A percentile compares a stretch with the other conserved stretches of the same genome.
These are phyloP conservation scores for Coriaria nepalensis DNA, from an alignment of 306 rosid genomes.

Conservation along the genomic window DNA sequence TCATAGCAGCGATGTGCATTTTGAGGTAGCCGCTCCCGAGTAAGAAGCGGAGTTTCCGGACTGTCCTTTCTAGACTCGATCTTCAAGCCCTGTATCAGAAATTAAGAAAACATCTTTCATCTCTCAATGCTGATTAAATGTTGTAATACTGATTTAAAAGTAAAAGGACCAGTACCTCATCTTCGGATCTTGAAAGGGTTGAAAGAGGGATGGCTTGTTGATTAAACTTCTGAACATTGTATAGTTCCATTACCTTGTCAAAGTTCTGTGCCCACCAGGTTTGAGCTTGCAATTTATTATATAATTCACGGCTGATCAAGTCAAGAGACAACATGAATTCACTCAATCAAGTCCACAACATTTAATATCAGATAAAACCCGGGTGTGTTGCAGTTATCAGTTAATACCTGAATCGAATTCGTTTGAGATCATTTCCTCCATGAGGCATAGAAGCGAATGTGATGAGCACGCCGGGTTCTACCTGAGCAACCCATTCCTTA, in stretches of 20 bases:
- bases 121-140: neutral
- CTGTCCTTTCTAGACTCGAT: constrained; percentile 65
- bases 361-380: too few species aligned
- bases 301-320: constrained; percentile 7
- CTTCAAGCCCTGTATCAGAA: constrained; percentile 40
- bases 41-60: constrained; percentile 69
- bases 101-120: neutral
- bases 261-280: constrained; percentile 81
- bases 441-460: constrained; percentile 85
- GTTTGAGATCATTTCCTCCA: constrained; percentile 93
- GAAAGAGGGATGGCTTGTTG: constrained; percentile 68
- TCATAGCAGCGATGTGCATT: constrained; percentile 36
- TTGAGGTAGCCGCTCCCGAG: constrained; percentile 46
- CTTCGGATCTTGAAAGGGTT: constrained; percentile 76
- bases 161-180: constrained; percentile 31
- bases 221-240: constrained; percentile 77
- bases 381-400: neutral
- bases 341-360: neutral
- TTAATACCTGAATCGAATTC: constrained; percentile 86
- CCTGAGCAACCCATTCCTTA: constrained; percentile 93
- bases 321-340: neutral
- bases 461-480: constrained; percentile 96
- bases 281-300: constrained; percentile 81
- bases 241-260: constrained; percentile 77
- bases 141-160: neutral